Conservation (phyloP, 495 filamentous ascomycete species). For the Hypoxylon fragiforme region DNA sequence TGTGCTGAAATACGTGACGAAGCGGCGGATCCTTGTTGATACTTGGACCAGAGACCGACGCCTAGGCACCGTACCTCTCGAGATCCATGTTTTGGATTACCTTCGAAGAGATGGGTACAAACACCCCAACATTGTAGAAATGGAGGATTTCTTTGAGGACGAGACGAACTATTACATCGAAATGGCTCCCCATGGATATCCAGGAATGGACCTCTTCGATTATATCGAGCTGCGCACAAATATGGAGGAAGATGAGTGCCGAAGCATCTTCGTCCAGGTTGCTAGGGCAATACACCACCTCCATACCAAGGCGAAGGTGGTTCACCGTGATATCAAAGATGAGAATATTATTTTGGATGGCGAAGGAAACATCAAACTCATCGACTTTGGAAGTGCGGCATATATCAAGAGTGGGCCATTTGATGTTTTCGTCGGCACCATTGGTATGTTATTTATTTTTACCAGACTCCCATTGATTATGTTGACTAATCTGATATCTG, state of each 20-base stretch:
- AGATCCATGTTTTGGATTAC: constrained; percentile 97
- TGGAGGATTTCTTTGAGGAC: constrained; percentile 98
- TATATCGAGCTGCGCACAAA: constrained; percentile 96
- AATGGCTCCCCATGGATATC: constrained; percentile 93
- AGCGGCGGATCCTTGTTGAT: constrained; percentile 94
- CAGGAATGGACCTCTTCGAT: constrained; percentile 98
- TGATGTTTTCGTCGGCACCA: constrained; percentile 98
- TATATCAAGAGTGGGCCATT: constrained; percentile 98
- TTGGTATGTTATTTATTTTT: constrained; percentile 65
- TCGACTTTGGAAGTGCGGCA: constrained; percentile 96
- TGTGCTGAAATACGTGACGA: constrained; percentile 97
- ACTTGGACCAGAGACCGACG: constrained; percentile 96
- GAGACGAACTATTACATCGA: constrained; percentile 99
- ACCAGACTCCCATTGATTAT: background rate
- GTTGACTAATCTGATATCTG: constrained; percentile 6
- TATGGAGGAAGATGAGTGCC: constrained; percentile 93
- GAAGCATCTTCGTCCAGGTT: constrained; percentile 94
- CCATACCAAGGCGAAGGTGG: constrained; percentile 87
- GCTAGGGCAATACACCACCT: constrained; percentile 86
- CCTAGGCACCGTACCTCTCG: constrained; percentile 93
- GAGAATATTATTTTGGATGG: constrained; percentile 97
- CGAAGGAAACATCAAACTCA: constrained; percentile 93
- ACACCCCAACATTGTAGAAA: constrained; percentile 97
- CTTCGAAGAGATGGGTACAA: constrained; percentile 81
- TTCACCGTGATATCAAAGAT: constrained; percentile 98